phyloP scores from a whole-genome alignment of 139 green algal species.

The Edaphochlamys debaryana region DNA sequence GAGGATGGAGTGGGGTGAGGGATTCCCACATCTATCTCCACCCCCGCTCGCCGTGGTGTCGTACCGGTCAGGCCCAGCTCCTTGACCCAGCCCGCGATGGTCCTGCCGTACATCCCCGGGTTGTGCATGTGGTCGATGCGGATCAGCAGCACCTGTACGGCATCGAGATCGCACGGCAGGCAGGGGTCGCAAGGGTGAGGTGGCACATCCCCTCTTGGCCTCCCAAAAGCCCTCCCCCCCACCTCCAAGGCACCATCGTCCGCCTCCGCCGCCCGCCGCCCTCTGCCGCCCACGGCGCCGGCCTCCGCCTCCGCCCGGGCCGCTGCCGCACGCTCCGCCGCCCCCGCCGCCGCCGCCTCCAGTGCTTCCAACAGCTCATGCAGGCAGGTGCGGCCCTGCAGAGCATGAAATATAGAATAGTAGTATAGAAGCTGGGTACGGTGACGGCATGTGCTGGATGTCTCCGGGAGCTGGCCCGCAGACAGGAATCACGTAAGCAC shows the following conservation, averaged over 20 bases:
- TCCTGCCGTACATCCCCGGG: conserved; percentile 36
- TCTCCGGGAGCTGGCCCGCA: no score
- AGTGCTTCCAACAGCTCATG: conserved; percentile 13
- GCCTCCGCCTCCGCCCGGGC: not conserved
- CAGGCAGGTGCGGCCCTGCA: conserved; percentile 15
- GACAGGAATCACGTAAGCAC: no score
- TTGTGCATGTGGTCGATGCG: conserved; percentile 56
- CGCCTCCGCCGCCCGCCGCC: no score
- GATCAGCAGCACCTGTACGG: conserved; percentile 42
- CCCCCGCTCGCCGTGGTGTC: not conserved
- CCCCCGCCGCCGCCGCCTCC: not conserved
- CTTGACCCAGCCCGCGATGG: conserved; percentile 31
- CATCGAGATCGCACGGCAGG: no score
- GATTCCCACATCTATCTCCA: no score
- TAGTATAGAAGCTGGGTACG: no score
- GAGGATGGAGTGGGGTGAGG: no score
- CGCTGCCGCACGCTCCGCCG: not conserved
- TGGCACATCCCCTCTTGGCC: not conserved
- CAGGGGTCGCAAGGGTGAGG: no score
- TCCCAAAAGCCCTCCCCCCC: not conserved
- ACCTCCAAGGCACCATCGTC: not conserved
- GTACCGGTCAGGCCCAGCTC: conserved; percentile 54
- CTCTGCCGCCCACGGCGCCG: no score
- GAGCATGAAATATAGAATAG: not conserved
- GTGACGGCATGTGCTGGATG: not conserved